phyloP scores from a whole-genome alignment of 108 stramenopile species.

The Skeletonema menzelii region DNA sequence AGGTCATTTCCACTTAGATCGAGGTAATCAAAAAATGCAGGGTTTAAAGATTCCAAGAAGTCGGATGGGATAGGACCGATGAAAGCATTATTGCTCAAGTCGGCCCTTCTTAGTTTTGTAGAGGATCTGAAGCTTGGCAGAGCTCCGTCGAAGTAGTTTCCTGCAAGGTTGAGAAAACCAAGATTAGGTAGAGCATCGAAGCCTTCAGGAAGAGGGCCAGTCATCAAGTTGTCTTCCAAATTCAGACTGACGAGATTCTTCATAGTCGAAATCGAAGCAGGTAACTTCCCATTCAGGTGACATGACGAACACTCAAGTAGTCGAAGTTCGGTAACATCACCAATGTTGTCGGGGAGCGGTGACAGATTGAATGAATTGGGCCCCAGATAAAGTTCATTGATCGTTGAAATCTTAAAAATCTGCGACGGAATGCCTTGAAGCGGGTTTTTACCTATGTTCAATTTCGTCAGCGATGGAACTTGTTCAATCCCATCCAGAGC shows the following conservation, averaged over 20 bases:
- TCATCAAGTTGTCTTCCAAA: slow-evolving; percentile 42
- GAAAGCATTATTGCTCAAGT: slow-evolving; percentile 29
- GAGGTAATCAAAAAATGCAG: slow-evolving; percentile 27
- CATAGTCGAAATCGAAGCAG: slow-evolving; percentile 43
- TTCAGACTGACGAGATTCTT: slow-evolving; percentile 50
- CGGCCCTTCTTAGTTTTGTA: slow-evolving; percentile 34
- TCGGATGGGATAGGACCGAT: slow-evolving; percentile 17
- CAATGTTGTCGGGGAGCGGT: slow-evolving; percentile 25
- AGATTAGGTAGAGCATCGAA: slow-evolving; percentile 23
- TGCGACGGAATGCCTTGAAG: slow-evolving; percentile 16
- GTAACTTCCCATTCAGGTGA: slow-evolving; percentile 51
- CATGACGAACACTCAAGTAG: slow-evolving; percentile 33
- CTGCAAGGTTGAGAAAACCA: slow-evolving; percentile 33
- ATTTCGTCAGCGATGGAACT: slow-evolving; percentile 47
- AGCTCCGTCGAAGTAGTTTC: slow-evolving; percentile 24
- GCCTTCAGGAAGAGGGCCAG: slow-evolving; percentile 28
- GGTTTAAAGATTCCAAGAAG: slow-evolving; percentile 24
- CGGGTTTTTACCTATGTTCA: slow-evolving; percentile 68
- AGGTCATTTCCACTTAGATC: slow-evolving; percentile 24
- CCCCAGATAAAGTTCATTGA: slow-evolving; percentile 30
- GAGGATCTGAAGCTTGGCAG: slow-evolving; percentile 19
- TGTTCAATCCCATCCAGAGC: slow-evolving; percentile 61
- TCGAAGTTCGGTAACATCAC: slow-evolving; percentile 18
- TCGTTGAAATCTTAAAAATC: slow-evolving; percentile 24
- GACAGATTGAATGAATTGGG: slow-evolving; percentile 13